These are phyloP conservation scores for Eimeria brunetti DNA, from an alignment of 169 alveolate genomes.

Conservation along the genomic window DNA sequence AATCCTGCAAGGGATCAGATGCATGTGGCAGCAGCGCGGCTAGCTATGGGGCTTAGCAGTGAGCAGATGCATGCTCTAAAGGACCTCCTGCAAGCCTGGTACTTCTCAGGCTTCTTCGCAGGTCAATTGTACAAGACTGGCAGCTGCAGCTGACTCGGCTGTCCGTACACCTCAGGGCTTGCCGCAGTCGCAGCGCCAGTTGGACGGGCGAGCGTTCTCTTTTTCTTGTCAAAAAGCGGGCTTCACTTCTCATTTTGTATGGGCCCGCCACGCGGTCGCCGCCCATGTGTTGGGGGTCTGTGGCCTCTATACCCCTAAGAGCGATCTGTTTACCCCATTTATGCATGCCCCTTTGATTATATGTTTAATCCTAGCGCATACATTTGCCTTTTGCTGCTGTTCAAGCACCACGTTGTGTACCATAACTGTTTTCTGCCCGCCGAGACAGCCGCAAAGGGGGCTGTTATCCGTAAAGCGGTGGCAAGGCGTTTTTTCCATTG, in stretches of 20 bases:
- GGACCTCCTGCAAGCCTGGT: slow-evolving; percentile 54
- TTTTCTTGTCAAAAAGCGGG: background rate
- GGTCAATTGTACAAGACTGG: slow-evolving; percentile 83
- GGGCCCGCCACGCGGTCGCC: background rate
- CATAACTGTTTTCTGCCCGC: background rate
- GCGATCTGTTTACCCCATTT: background rate
- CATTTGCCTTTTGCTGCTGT: background rate
- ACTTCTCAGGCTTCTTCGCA: slow-evolving; percentile 41
- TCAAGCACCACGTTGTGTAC: background rate
- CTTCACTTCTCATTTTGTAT: background rate
- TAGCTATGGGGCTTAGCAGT: background rate
- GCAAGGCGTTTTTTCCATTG: background rate
- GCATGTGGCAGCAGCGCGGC: background rate
- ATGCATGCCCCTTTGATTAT: background rate
- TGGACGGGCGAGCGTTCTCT: background rate
- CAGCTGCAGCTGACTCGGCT: slow-evolving; percentile 91
- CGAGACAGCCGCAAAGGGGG: background rate
- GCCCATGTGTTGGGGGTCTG: background rate
- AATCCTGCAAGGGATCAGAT: slow-evolving; percentile 36
- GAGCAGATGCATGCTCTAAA: background rate
- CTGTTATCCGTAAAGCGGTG: background rate
- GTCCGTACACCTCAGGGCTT: slow-evolving; percentile 90
- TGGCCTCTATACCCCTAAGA: background rate
- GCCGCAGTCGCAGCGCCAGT: background rate
- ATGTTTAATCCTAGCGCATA: background rate